Evolutionary conservation across 164 flowering plant species (phyloP).

Genomic region (Magnolia changhungtana): DNA sequence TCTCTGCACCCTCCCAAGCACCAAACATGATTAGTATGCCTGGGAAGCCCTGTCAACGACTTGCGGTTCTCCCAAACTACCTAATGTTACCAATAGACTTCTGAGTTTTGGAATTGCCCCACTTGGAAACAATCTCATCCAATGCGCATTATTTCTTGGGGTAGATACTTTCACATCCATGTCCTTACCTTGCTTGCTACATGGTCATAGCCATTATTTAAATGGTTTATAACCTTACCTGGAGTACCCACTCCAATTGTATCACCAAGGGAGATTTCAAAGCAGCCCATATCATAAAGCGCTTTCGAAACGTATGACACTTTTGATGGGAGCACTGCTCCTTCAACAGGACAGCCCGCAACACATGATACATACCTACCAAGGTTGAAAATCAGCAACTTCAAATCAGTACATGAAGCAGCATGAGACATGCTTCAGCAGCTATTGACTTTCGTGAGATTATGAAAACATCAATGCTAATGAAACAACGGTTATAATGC

Average conservation of each 20-base stretch:
- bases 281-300: conserved; percentile 93
- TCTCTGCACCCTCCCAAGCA: too few relatives aligned
- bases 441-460: not conserved
- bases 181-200: not conserved
- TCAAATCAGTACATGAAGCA: conserved; percentile 1
- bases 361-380: conserved; percentile 89
- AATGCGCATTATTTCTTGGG: not conserved
- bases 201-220: not conserved
- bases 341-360: conserved; percentile 93
- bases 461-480: too few relatives aligned
- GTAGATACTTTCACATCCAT: not conserved
- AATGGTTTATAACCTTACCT: conserved; percentile 44
- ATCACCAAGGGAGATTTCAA: conserved; percentile 94
- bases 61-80: not conserved
- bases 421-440: not conserved
- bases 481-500: not conserved
- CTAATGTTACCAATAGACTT: not conserved
- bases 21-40: too few relatives aligned
- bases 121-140: not conserved
- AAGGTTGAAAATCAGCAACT: conserved; percentile 7
- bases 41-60: too few relatives aligned
- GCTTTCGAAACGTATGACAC: conserved; percentile 92
- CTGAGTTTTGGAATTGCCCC: not conserved
- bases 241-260: conserved; percentile 98
- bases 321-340: conserved; percentile 70